Conservation (phyloP, 2,329 filamentous ascomycete species). For the Chaetomiaceae sp. region DNA sequence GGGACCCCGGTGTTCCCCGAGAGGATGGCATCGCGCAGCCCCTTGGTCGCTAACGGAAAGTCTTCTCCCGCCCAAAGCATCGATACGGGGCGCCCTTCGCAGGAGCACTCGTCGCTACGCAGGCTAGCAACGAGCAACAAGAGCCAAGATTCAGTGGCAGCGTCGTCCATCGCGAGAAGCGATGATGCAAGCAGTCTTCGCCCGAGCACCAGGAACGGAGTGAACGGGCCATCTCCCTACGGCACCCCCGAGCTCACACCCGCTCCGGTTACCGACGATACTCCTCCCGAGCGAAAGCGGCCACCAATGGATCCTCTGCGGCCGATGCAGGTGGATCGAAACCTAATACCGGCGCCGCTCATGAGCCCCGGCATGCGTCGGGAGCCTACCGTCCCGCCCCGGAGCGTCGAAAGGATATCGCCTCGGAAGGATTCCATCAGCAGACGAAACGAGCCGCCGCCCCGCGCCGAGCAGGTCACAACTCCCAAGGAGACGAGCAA, state of each 20-base stretch:
- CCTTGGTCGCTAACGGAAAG: slow-evolving; percentile 30
- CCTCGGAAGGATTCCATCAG: slow-evolving; percentile 41
- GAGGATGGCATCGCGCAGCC: slow-evolving; percentile 29
- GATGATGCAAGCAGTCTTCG: slow-evolving; percentile 49
- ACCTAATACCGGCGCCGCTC: slow-evolving; percentile 55
- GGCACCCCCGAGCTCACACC: slow-evolving; percentile 27
- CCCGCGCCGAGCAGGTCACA: slow-evolving; percentile 13
- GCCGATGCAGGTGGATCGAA: slow-evolving; percentile 45
- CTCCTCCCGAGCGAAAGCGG: slow-evolving; percentile 58
- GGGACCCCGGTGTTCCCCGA: slow-evolving; percentile 17
- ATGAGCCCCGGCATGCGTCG: slow-evolving; percentile 48
- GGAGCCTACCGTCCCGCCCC: slow-evolving; percentile 45
- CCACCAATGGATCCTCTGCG: slow-evolving; percentile 62
- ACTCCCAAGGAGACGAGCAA: slow-evolving; percentile 18
- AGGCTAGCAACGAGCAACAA: slow-evolving; percentile 48
- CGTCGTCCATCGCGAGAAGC: slow-evolving; percentile 44
- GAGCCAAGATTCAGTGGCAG: slow-evolving; percentile 55
- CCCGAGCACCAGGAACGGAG: slow-evolving; percentile 50
- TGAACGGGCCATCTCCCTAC: slow-evolving; percentile 27
- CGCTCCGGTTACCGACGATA: slow-evolving; percentile 37
- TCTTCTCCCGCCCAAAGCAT: slow-evolving; percentile 50
- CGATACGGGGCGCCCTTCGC: slow-evolving; percentile 43
- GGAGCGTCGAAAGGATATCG: slow-evolving; percentile 47
- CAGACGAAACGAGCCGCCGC: slow-evolving; percentile 23
- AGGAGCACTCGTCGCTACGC: slow-evolving; percentile 41